Evolutionary conservation across 2,329 filamentous ascomycete genomes (phyloP), one percentile per base, ranked within the genome.

Genomic region (Amylocarpus encephaloides): DNA sequence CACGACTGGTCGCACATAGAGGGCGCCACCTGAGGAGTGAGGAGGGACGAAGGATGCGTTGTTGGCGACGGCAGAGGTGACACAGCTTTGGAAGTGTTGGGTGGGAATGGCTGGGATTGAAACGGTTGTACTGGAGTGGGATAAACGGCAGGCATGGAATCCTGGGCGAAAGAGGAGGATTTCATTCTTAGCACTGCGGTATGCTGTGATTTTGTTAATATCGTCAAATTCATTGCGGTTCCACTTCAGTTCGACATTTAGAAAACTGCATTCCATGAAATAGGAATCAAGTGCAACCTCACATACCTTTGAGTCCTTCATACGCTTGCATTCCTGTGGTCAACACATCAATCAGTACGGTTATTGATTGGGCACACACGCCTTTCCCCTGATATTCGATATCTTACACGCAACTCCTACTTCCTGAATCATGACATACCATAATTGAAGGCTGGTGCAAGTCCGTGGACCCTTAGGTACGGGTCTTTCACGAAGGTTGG

Each of bases 371-470:
- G 22, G 7, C 22, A 26, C 7, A 26, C 22, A 26, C 22, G 4
- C 4, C 7, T 26, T 26, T 26, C 22, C 7, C 22, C 22, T 7
- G 4, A 26, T 4, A 7, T 26, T 26, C 7, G 4, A 7, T 26
- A 26, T 26, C 7, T 26, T 26, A 7, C 22, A 4, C 7, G 7
- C 7, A 26, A 7, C 22, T 4, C 7, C 22, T 26, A 26, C 22
- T 26, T 26, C 22, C 4, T 7, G 22, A 7, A 26, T 7, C 4
- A 26, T 26, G 4, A 26, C 22, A 26, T 26, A 51, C 92, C 90
- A 69, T 98, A 98, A 77, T 98, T 98, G 58, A 97, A 80, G 38
- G 83, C 92, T 0, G 93, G 91, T 0, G 91, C 85, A 88, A 98
- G 92, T 69, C 92, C 93, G 70, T 97, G 92, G 66, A 97, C 83